Conservation (phyloP, 1,284 basidiomycete genomes). For the Tilletiaria anomala region DNA sequence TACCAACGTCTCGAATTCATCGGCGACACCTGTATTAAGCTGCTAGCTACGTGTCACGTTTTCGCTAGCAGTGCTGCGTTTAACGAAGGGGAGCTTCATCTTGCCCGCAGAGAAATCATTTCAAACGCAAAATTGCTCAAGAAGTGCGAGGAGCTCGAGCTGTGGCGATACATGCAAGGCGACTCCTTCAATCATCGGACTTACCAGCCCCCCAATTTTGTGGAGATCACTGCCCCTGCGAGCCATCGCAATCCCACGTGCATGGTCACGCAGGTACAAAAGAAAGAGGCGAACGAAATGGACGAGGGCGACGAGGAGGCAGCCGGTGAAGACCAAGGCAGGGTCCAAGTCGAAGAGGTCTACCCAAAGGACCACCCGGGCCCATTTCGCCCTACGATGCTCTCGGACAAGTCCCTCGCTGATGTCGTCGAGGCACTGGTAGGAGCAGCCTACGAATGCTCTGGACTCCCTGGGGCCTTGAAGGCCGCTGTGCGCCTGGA, state of each 20-base stretch:
- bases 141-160: constrained; percentile 6
- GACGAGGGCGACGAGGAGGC: too few species aligned
- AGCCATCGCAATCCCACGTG: too few species aligned
- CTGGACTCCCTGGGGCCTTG: constrained; percentile 1
- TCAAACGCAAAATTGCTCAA: constrained; percentile 12
- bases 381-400: too few species aligned
- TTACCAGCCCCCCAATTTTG: too few species aligned
- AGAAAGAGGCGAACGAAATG: too few species aligned
- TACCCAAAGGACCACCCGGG: too few species aligned
- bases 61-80: constrained; percentile 9
- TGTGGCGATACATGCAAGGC: constrained; percentile 6
- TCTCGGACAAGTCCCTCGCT: constrained; percentile 11
- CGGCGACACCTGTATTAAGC: constrained; percentile 20
- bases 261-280: too few species aligned
- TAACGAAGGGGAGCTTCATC: constrained; percentile 14
- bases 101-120: constrained; percentile 13
- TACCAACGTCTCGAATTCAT: constrained; percentile 19
- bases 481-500: constrained; percentile 3
- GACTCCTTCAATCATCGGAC: too few species aligned
- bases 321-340: too few species aligned
- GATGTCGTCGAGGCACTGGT: constrained; percentile 20
- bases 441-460: constrained; percentile 8
- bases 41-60: constrained; percentile 12
- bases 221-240: too few species aligned
- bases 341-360: too few species aligned